A percentile compares a stretch with the other conserved stretches of the same genome.
These are phyloP conservation scores for Lentinula sp. DNA, from an alignment of 768 basidiomycete genomes.

Conservation along the genomic window DNA sequence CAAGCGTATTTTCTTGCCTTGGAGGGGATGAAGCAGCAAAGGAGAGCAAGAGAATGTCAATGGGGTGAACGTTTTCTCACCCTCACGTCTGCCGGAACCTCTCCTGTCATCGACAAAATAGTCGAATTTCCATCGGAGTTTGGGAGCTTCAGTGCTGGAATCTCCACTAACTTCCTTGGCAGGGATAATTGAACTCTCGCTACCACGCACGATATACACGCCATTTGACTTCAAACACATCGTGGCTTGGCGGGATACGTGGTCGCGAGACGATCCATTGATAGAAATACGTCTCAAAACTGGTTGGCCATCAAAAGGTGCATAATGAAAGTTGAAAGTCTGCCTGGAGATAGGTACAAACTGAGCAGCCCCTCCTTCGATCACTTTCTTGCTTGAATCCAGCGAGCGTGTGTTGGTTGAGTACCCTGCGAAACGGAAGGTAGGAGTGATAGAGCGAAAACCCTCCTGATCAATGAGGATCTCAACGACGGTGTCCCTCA, in stretches of 20 bases:
- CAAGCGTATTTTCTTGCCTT: constrained; percentile 46
- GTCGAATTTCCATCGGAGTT: constrained; percentile 71
- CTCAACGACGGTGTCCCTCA: constrained; percentile 47
- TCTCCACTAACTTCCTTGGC: constrained; percentile 9
- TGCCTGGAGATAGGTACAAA: constrained; percentile 60
- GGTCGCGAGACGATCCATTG: constrained; percentile 63
- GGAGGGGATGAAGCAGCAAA: constrained; percentile 33
- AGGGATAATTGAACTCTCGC: constrained; percentile 39
- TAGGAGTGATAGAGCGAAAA: constrained; percentile 57
- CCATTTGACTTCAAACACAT: constrained; percentile 66
- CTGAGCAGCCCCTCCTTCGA: constrained; percentile 46
- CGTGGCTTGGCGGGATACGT: constrained; percentile 69
- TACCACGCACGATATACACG: constrained; percentile 68
- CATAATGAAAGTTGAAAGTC: constrained; percentile 66
- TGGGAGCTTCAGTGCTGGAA: constrained; percentile 22
- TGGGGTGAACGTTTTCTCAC: constrained; percentile 71
- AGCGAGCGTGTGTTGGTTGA: constrained; percentile 23
- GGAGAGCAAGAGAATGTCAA: constrained; percentile 75
- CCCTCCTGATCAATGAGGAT: constrained; percentile 83
- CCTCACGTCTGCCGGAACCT: constrained; percentile 39
- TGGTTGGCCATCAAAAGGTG: constrained; percentile 59
- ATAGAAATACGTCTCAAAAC: constrained; percentile 65
- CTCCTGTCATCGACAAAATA: constrained; percentile 66
- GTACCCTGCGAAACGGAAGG: constrained; percentile 55
- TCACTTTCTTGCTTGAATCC: constrained; percentile 20